Evolutionary conservation across 2,329 filamentous ascomycete genomes (phyloP).

Genomic region (Magnaporthales sp.): DNA sequence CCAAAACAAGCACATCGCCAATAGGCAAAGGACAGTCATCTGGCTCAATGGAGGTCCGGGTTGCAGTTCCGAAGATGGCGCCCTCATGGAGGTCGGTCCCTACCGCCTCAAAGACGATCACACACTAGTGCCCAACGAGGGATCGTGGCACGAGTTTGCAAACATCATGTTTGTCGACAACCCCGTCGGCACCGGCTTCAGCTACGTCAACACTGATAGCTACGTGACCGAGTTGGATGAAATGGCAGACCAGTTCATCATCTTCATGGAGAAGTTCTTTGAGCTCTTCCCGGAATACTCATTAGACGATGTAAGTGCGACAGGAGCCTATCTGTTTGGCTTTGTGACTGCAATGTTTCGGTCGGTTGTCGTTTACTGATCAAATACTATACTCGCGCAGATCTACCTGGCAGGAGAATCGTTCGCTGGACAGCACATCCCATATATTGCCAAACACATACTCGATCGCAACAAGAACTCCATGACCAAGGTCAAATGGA

Average conservation of each 20-base stretch:
- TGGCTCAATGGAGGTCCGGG: slow-evolving; percentile 97
- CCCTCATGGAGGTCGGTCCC: slow-evolving; percentile 91
- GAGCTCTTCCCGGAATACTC: slow-evolving; percentile 84
- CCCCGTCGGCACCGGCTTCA: slow-evolving; percentile 92
- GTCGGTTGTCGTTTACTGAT: background rate
- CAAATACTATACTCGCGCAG: slow-evolving; percentile 34
- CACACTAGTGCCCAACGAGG: slow-evolving; percentile 72
- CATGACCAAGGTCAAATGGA: slow-evolving; percentile 51
- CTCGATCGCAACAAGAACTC: slow-evolving; percentile 73
- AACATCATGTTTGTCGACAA: slow-evolving; percentile 97
- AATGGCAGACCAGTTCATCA: slow-evolving; percentile 83
- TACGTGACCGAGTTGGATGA: slow-evolving; percentile 78
- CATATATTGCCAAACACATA: slow-evolving; percentile 89
- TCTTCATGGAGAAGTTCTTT: slow-evolving; percentile 90
- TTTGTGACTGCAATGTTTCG: background rate
- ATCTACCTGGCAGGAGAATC: slow-evolving; percentile 94
- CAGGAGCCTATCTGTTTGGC: slow-evolving; percentile 3
- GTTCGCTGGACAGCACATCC: slow-evolving; percentile 93
- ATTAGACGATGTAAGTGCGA: slow-evolving; percentile 68
- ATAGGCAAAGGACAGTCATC: slow-evolving; percentile 81
- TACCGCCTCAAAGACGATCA: slow-evolving; percentile 73
- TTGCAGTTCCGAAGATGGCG: slow-evolving; percentile 95
- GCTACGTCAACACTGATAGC: slow-evolving; percentile 84
- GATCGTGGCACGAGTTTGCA: slow-evolving; percentile 98
- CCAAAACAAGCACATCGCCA: slow-evolving; percentile 89